Base-by-base conservation (phyloP, 805 yeast genomes). In the Lipomyces orientalis region DNA sequence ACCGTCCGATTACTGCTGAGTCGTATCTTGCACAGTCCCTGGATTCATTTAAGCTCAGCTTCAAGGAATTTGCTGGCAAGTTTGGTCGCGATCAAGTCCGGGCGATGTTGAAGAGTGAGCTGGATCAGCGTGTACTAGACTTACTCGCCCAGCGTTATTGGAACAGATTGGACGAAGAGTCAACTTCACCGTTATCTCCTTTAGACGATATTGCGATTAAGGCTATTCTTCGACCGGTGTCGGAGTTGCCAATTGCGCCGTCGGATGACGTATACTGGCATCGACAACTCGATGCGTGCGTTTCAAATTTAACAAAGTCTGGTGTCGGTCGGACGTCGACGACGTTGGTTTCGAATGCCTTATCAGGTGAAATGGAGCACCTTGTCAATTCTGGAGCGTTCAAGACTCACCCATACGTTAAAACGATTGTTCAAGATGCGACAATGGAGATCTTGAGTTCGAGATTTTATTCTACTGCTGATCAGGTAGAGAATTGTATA, bases 401-500 rank as follows among this genome's bases (percentile, higher is more conserved):
- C 75, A 84, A 87, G 68, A 89, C 88, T 70, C 98, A 94, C 76
- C 97, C 97, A n/a, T 81, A 90, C 79, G 96, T 97, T 2, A 87
- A 87, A 72, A 86, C 87, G 55, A 88, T 91, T 2, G 93, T 95
- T 9, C 86, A 85, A 62, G 97, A 92, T 54, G 97, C 98, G 1
- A 97, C 97, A 0, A 84, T 86, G 39, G 82, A 88, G 31, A 97
- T 95, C 6, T 81, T 95, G 69, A 88, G 88, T 70, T 81, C 90
- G 34, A 87, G 94, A 71, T 95, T 85, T 76, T 91, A 88, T 71
- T 89, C 97, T 0, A 94, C 99, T 0, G 97, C 99, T 0, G 99
- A 96, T 77, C 99, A 95, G 78, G 98, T 95, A 6, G 99, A 95
- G 75, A 95, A 96, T 78, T 93, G 98, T 80, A 94, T 95, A 75